Evolutionary conservation across 805 yeast species (phyloP), one percentile per base, ranked within the genome.

Genomic region (Brettanomyces sp.): DNA sequence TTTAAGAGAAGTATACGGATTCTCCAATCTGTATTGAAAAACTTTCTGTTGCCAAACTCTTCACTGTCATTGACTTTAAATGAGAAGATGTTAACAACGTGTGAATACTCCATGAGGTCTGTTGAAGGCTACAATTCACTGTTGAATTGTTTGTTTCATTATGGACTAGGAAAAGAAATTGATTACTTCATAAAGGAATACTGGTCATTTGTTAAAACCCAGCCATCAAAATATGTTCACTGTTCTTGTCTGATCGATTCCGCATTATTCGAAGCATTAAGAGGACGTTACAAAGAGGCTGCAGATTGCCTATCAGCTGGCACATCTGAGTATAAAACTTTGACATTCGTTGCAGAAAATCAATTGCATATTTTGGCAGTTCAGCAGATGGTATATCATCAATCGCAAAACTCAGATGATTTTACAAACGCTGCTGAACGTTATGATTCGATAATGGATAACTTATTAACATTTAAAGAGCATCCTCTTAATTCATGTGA

Each of bases 81-180:
- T n/a, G 51, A 46, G 34, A 59, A 51, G 43, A 43, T 49, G 11
- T 32, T 45, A 3, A 35, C 59, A 3, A 71, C 69, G 49, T 62
- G 73, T 62, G 59, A 58, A 24, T 58, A 76, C 3, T 58, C 72
- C 0, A 48, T 47, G 1, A 50, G 57, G 12, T 55, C 79, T 33
- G 54, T 68, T 11, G 53, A 58, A 4, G 52, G 74, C 3, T 77
- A 76, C 51, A 58, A 62, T 5, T 45, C 47, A 3, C 59, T 77
- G 24, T 61, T 79, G 22, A 58, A 65, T 3, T 54, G 66, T 0
- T 66, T 70, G 45, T 60, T 68, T 13, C 72, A 69, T 35, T 56
- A 77, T 36, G 89, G 90, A 0, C 55, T 80, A 3, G 64, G 79
- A 0, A 77, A 76, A 50, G 88, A 83, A 46, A 70, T 80, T 41